Evolutionary conservation across 2,329 filamentous ascomycete genomes (phyloP).

Genomic region (Paraphoma sp.): DNA sequence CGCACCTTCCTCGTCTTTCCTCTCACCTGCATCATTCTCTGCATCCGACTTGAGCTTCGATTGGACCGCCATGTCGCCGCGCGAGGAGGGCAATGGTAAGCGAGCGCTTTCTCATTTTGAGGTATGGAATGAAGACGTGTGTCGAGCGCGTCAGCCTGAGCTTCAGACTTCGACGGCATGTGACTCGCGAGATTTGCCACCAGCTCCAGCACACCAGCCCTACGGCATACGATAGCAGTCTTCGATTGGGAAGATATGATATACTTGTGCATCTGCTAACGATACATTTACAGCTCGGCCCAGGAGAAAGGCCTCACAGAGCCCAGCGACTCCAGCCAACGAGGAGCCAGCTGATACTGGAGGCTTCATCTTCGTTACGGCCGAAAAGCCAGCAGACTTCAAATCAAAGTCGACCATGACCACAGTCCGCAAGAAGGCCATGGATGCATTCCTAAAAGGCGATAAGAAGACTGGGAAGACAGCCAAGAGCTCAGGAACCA

Average conservation of each 20-base stretch:
- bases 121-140: slow-evolving; percentile 2
- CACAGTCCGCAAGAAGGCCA: slow-evolving; percentile 43
- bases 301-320: slow-evolving; percentile 16
- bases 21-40: slow-evolving; percentile 30
- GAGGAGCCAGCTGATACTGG: slow-evolving; percentile 9
- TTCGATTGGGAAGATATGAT: no score
- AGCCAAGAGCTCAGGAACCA: slow-evolving; percentile 5
- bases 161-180: background rate
- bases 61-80: slow-evolving; percentile 33
- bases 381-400: slow-evolving; percentile 37
- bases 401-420: slow-evolving; percentile 42
- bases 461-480: slow-evolving; percentile 23
- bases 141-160: slow-evolving; percentile 2
- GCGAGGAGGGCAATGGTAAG: slow-evolving; percentile 31
- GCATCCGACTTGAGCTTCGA: slow-evolving; percentile 25
- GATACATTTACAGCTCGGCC: slow-evolving; percentile 5
- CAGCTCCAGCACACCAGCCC: background rate
- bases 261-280: no score
- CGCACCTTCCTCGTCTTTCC: slow-evolving; percentile 20
- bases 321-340: slow-evolving; percentile 16
- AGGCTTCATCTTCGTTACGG: slow-evolving; percentile 42
- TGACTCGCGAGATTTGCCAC: background rate
- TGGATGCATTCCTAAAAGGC: slow-evolving; percentile 39
- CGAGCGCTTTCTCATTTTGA: slow-evolving; percentile 13
- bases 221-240: no score